phyloP scores from a whole-genome alignment of 257 asterid species.

The Verbascum thapsus region DNA sequence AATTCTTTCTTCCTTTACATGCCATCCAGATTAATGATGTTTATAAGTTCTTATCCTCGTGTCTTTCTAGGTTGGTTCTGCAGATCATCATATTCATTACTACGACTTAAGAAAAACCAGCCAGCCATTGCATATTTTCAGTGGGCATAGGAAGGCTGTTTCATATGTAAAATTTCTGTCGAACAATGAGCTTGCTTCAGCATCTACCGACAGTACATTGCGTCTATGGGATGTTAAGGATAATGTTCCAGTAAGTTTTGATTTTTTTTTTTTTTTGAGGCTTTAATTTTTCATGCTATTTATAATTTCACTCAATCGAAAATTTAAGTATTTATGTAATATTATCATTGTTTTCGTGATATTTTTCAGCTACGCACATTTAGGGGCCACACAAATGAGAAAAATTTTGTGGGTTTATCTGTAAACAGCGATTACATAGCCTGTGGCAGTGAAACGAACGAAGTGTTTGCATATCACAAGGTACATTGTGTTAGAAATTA shows the following conservation, averaged over 20 bases:
- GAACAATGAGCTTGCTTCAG: conserved; percentile 78
- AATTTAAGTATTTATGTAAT: conserved; percentile 17
- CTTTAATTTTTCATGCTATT: background rate
- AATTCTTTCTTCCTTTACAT: conserved; percentile 15
- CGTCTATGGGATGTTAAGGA: conserved; percentile 90
- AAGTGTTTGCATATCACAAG: conserved; percentile 83
- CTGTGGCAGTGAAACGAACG: conserved; percentile 92
- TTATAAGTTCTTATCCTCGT: conserved; percentile 10
- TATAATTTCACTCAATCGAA: too few species aligned
- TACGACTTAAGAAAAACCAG: conserved; percentile 74
- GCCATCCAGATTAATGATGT: conserved; percentile 8
- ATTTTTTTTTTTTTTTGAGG: background rate
- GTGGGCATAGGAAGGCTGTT: conserved; percentile 86
- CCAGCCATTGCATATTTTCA: conserved; percentile 70
- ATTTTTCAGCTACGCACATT: conserved; percentile 65
- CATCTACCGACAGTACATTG: conserved; percentile 87
- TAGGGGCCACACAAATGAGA: conserved; percentile 81
- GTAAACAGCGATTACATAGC: conserved; percentile 75
- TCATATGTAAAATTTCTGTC: conserved; percentile 86
- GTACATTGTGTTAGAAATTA: conserved; percentile 31
- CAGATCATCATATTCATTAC: conserved; percentile 85
- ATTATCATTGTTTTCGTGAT: conserved; percentile 1
- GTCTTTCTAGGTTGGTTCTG: conserved; percentile 78
- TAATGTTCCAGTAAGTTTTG: conserved; percentile 60
- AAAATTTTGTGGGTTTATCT: conserved; percentile 79